Evolutionary conservation across 2,329 filamentous ascomycete species (phyloP).

Genomic region (Monilinia vaccinii-corymbosi): DNA sequence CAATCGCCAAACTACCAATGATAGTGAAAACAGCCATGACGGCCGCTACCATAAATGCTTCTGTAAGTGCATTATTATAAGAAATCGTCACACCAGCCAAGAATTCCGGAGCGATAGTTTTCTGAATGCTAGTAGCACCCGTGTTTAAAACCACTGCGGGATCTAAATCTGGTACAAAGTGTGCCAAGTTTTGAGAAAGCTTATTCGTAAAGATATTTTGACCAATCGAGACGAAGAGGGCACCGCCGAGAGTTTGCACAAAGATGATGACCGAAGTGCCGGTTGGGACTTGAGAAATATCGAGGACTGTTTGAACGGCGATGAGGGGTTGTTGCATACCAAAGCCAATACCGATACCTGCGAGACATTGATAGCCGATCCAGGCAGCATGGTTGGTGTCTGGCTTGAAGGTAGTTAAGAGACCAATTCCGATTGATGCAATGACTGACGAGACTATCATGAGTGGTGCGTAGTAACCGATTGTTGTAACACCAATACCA

Average conservation of each 20-base stretch:
- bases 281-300: conserved; percentile 43
- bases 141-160: conserved; percentile 36
- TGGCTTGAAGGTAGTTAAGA: conserved; percentile 44
- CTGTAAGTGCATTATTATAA: conserved; percentile 46
- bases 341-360: conserved; percentile 46
- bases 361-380: conserved; percentile 49
- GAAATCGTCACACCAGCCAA: conserved; percentile 46
- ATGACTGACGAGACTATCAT: conserved; percentile 45
- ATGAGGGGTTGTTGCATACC: conserved; percentile 51
- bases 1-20: conserved; percentile 1
- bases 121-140: conserved; percentile 52
- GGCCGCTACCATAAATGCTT: conserved; percentile 43
- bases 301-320: conserved; percentile 47
- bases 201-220: conserved; percentile 38
- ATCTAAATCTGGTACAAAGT: conserved; percentile 35
- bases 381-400: conserved; percentile 39
- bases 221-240: conserved; percentile 49
- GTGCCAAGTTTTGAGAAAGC: conserved; percentile 29
- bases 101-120: conserved; percentile 40
- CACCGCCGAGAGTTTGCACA: conserved; percentile 47
- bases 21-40: neutral
- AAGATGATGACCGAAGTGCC: conserved; percentile 48
- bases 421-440: conserved; percentile 33
- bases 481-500: neutral
- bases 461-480: conserved; percentile 38